Percentiles rank a stretch among this genome's conserved stretches.
phyloP scores from a whole-genome alignment of 352 stramenopile species.

The Blastocystis hominis region DNA sequence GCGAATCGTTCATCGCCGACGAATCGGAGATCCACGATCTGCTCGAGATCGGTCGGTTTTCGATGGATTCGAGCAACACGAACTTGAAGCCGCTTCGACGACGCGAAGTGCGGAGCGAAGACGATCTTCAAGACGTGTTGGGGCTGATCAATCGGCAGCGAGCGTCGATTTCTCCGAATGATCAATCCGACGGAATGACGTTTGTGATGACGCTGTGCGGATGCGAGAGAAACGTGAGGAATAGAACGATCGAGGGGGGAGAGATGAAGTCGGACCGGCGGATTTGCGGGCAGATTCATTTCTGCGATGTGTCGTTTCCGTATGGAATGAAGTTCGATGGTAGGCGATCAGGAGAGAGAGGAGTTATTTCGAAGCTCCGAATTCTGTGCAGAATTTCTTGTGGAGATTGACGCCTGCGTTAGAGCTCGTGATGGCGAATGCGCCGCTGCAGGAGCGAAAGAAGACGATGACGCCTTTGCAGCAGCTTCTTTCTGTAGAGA shows the following conservation, averaged over 20 bases:
- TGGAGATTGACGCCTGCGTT: background rate
- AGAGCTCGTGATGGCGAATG: background rate
- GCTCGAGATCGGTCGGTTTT: constrained; percentile 34
- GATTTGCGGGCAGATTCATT: constrained; percentile 14
- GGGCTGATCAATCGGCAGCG: background rate
- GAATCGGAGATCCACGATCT: background rate
- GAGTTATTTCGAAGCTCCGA: background rate
- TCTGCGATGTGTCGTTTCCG: background rate
- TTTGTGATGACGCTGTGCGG: background rate
- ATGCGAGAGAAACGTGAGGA: background rate
- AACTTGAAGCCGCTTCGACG: background rate
- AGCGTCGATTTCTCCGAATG: background rate
- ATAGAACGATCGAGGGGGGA: constrained; percentile 6
- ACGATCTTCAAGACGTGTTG: background rate
- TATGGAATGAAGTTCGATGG: background rate
- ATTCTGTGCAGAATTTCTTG: background rate
- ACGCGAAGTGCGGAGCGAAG: background rate
- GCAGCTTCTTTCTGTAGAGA: background rate
- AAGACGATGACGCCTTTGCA: background rate
- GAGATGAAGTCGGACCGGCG: background rate
- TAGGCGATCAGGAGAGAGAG: background rate
- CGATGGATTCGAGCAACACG: background rate
- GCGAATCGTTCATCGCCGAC: background rate
- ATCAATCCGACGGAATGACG: background rate
- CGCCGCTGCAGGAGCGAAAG: background rate